A percentile compares a stretch with the other conserved stretches of the same genome.
phyloP scores from a whole-genome alignment of 2,329 filamentous ascomycete species.

The Pseudofabraea citricarpa region DNA sequence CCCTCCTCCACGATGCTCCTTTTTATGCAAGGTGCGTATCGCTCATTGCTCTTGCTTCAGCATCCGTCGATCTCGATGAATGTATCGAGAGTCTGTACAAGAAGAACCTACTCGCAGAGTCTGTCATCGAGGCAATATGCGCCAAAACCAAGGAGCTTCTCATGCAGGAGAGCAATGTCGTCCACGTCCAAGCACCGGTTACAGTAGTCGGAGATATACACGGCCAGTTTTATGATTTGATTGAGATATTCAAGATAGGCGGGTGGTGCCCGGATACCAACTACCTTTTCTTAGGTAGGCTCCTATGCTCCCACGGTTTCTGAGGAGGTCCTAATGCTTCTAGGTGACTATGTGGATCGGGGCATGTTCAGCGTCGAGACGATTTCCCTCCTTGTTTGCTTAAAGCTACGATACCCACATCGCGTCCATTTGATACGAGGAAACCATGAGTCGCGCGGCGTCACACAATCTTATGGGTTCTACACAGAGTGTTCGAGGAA shows the following conservation, averaged over 20 bases:
- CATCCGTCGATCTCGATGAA: slow-evolving; percentile 96
- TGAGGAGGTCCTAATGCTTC: slow-evolving; percentile 6
- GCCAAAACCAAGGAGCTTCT: slow-evolving; percentile 98
- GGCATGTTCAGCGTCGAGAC: slow-evolving; percentile 99
- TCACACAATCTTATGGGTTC: slow-evolving; percentile 98
- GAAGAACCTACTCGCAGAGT: slow-evolving; percentile 94
- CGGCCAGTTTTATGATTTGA: slow-evolving; percentile 97
- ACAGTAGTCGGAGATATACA: slow-evolving; percentile 98
- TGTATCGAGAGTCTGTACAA: slow-evolving; percentile 96
- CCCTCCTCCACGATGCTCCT: slow-evolving; percentile 2
- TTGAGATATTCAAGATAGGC: slow-evolving; percentile 98
- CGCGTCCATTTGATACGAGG: slow-evolving; percentile 94
- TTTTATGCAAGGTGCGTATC: too few relatives aligned
- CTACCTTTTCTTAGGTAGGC: slow-evolving; percentile 86
- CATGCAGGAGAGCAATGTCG: slow-evolving; percentile 99
- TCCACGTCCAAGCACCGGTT: slow-evolving; percentile 91
- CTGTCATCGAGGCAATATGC: slow-evolving; percentile 97
- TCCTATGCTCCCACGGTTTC: slow-evolving; percentile 6
- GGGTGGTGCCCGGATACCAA: slow-evolving; percentile 97
- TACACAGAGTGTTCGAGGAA: slow-evolving; percentile 98
- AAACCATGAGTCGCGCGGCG: slow-evolving; percentile 95
- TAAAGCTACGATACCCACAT: slow-evolving; percentile 94
- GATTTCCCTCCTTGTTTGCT: slow-evolving; percentile 92
- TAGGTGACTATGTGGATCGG: slow-evolving; percentile 92
- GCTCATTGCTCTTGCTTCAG: slow-evolving; percentile 50